Percentiles rank a stretch among this genome's conserved stretches.
These are phyloP conservation scores for Cyclotella cryptica DNA, from an alignment of 108 stramenopile species.

Conservation along the genomic window DNA sequence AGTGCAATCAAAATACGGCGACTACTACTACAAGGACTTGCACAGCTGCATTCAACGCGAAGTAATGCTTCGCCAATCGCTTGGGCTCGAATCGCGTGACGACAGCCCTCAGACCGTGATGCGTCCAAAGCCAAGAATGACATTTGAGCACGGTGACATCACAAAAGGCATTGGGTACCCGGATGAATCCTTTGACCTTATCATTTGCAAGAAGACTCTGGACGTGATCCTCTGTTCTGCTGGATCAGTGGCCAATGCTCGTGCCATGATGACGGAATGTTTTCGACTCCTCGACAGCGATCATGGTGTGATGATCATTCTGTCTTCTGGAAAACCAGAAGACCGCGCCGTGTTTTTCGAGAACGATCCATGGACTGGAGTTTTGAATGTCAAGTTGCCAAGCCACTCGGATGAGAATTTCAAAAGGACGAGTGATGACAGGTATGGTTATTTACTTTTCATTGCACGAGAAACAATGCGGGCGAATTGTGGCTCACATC, in stretches of 20 bases:
- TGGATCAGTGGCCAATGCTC: constrained; percentile 53
- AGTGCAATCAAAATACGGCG: constrained; percentile 61
- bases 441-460: neutral
- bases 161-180: constrained; percentile 65
- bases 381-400: constrained; percentile 48
- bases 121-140: constrained; percentile 44
- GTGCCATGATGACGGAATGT: constrained; percentile 62
- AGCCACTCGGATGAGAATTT: constrained; percentile 2
- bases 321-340: constrained; percentile 76
- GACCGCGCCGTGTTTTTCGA: constrained; percentile 80
- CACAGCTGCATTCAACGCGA: constrained; percentile 27
- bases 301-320: constrained; percentile 76
- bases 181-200: constrained; percentile 80
- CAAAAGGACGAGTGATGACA: constrained; percentile 45
- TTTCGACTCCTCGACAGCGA: constrained; percentile 61
- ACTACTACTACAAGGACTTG: constrained; percentile 40
- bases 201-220: constrained; percentile 84
- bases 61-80: constrained; percentile 14
- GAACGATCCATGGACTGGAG: constrained; percentile 56
- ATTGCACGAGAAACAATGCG: neutral
- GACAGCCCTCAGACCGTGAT: constrained; percentile 11
- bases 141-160: constrained; percentile 76
- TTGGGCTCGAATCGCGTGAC: constrained; percentile 46
- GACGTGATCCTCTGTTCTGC: constrained; percentile 75
- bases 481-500: neutral